Conservation (phyloP, 2,329 filamentous ascomycete species). For the Neonectria neomacrospora region DNA sequence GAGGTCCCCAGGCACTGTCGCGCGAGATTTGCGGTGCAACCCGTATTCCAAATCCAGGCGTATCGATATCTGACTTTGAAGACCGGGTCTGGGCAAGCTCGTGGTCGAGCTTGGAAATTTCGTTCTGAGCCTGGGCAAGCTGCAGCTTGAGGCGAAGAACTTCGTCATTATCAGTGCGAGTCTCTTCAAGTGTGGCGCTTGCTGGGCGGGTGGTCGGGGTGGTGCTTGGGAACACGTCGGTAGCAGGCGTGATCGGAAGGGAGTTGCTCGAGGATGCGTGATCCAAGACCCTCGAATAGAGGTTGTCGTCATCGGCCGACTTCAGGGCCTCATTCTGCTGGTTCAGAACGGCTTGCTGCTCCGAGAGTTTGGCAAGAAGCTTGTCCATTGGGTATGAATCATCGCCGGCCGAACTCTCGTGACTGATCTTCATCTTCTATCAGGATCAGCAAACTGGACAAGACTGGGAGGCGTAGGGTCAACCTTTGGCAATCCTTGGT, state of each 20-base stretch:
- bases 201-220: conserved; percentile 63
- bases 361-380: conserved; percentile 77
- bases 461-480: conserved; percentile 3
- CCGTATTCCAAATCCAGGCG: conserved; percentile 36
- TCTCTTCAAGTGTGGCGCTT: conserved; percentile 60
- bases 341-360: conserved; percentile 71
- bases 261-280: conserved; percentile 67
- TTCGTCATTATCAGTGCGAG: conserved; percentile 62
- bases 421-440: conserved; percentile 61
- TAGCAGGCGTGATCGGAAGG: conserved; percentile 70
- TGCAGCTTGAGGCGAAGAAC: conserved; percentile 75
- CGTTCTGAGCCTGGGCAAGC: conserved; percentile 75
- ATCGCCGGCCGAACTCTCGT: conserved; percentile 51
- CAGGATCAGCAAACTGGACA: conserved; percentile 40
- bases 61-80: conserved; percentile 62
- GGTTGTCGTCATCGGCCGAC: conserved; percentile 50
- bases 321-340: conserved; percentile 68
- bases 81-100: conserved; percentile 75
- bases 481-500: conserved; percentile 66
- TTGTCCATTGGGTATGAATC: conserved; percentile 73
- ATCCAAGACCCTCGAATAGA: conserved; percentile 54
- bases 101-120: conserved; percentile 77
- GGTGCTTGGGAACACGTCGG: conserved; percentile 62
- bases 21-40: conserved; percentile 40
- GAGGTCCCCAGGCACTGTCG: conserved; percentile 63